Percentiles rank a stretch among this genome's conserved stretches.
Conservation (phyloP, 176 grass and related monocot genomes). For the Miscanthus lutarioriparius region DNA sequence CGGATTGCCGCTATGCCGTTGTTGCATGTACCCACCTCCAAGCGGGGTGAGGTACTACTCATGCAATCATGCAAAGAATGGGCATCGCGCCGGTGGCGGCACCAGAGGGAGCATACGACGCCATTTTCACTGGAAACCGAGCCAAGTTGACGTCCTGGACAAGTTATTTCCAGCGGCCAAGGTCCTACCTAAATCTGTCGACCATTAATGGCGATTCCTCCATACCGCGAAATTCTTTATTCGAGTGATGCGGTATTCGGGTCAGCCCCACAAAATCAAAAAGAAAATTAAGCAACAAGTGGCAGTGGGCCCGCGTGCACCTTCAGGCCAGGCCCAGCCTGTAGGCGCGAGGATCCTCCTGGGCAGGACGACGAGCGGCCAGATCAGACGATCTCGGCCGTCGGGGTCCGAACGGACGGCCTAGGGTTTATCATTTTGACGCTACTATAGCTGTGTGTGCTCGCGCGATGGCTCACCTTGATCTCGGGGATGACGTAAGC, state of each 20-base stretch:
- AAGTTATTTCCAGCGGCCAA: too few species aligned
- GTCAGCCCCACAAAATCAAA: constrained; percentile 12
- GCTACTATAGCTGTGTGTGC: neutral
- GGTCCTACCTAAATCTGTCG: constrained; percentile 37
- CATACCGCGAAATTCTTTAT: constrained; percentile 18
- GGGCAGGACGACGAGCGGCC: neutral
- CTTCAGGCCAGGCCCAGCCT: constrained; percentile 42
- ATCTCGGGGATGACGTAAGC: constrained; percentile 94
- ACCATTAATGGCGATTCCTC: constrained; percentile 32
- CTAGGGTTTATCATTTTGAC: neutral
- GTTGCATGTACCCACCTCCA: too few species aligned
- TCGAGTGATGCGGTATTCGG: neutral
- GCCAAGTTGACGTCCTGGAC: too few species aligned
- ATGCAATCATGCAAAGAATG: too few species aligned
- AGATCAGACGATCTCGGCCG: neutral
- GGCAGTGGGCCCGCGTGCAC: neutral
- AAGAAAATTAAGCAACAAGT: neutral
- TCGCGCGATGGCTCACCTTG: constrained; percentile 52
- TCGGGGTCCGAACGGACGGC: neutral
- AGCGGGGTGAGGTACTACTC: too few species aligned
- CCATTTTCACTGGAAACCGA: too few species aligned
- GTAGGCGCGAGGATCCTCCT: constrained; percentile 26
- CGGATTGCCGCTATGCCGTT: too few species aligned
- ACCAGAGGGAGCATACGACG: too few species aligned
- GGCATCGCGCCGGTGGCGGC: too few species aligned